A percentile compares a stretch with the other conserved stretches of the same genome.
Evolutionary conservation across 2,329 filamentous ascomycete species (phyloP).

Genomic region (Cladosporium sp.): DNA sequence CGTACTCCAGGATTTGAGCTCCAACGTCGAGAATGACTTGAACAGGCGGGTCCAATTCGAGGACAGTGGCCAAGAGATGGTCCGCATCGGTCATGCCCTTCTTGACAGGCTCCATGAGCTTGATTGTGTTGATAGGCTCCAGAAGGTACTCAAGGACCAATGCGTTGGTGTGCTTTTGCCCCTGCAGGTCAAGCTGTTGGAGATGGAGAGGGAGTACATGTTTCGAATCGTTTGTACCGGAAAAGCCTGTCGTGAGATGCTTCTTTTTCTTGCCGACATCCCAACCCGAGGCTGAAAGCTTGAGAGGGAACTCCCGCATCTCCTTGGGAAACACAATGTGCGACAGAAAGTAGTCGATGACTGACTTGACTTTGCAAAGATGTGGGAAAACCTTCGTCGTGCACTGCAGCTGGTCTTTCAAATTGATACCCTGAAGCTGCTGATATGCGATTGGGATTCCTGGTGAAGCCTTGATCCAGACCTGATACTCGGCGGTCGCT

Average conservation of each 20-base stretch:
- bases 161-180: slow-evolving; percentile 62
- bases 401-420: slow-evolving; percentile 23
- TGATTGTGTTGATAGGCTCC: slow-evolving; percentile 44
- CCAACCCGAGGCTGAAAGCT: slow-evolving; percentile 64
- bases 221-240: slow-evolving; percentile 65
- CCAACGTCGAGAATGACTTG: slow-evolving; percentile 68
- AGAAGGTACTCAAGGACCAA: slow-evolving; percentile 59
- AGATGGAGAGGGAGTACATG: slow-evolving; percentile 59
- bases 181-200: slow-evolving; percentile 55
- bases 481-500: slow-evolving; percentile 23
- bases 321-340: slow-evolving; percentile 62
- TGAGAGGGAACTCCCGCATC: slow-evolving; percentile 60
- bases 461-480: slow-evolving; percentile 19
- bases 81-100: slow-evolving; percentile 16
- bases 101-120: slow-evolving; percentile 12
- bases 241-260: slow-evolving; percentile 63
- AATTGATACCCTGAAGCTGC: slow-evolving; percentile 24
- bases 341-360: slow-evolving; percentile 64
- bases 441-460: slow-evolving; percentile 17
- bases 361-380: slow-evolving; percentile 49
- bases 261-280: slow-evolving; percentile 54
- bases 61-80: slow-evolving; percentile 45
- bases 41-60: slow-evolving; percentile 35
- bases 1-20: slow-evolving; percentile 63
- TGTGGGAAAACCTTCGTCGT: slow-evolving; percentile 31